Percentiles rank a stretch among this genome's conserved stretches.
These are phyloP conservation scores for Omphalotus guepiniiformis DNA, from an alignment of 768 basidiomycete species.

Conservation along the genomic window DNA sequence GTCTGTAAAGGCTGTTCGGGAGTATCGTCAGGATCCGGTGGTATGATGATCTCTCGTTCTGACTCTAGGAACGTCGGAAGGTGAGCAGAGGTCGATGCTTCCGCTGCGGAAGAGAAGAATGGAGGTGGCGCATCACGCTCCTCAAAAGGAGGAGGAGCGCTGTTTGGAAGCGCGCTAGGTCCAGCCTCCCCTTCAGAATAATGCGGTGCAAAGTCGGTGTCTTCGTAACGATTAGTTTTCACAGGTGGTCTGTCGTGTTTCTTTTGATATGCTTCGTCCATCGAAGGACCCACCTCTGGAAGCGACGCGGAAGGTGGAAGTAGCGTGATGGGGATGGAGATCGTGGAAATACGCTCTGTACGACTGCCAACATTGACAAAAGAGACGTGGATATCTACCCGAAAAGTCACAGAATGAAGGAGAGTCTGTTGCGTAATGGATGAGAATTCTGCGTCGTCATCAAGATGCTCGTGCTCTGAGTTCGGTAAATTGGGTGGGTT, in stretches of 20 bases:
- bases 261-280: conserved; percentile 79
- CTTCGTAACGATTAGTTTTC: conserved; percentile 67
- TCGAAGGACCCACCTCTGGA: conserved; percentile 66
- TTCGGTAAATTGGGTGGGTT: conserved; percentile 39
- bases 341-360: conserved; percentile 61
- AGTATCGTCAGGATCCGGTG: conserved; percentile 38
- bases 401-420: conserved; percentile 79
- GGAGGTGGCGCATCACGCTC: conserved; percentile 81
- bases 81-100: conserved; percentile 53
- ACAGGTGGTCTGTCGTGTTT: conserved; percentile 82
- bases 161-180: conserved; percentile 60
- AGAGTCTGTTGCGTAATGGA: conserved; percentile 80
- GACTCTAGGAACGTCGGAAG: conserved; percentile 79
- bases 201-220: conserved; percentile 54
- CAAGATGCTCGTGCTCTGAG: conserved; percentile 40
- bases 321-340: conserved; percentile 66
- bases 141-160: conserved; percentile 81
- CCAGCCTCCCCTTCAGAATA: conserved; percentile 74
- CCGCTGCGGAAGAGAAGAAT: conserved; percentile 51
- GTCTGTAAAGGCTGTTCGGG: conserved; percentile 25
- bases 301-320: conserved; percentile 76
- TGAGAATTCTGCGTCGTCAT: conserved; percentile 62
- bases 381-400: conserved; percentile 66
- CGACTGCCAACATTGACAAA: conserved; percentile 70
- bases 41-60: conserved; percentile 72